Evolutionary conservation across 148 eudicot species (phyloP), one percentile per base, ranked within the genome.

Genomic region (Cornus kousa): DNA sequence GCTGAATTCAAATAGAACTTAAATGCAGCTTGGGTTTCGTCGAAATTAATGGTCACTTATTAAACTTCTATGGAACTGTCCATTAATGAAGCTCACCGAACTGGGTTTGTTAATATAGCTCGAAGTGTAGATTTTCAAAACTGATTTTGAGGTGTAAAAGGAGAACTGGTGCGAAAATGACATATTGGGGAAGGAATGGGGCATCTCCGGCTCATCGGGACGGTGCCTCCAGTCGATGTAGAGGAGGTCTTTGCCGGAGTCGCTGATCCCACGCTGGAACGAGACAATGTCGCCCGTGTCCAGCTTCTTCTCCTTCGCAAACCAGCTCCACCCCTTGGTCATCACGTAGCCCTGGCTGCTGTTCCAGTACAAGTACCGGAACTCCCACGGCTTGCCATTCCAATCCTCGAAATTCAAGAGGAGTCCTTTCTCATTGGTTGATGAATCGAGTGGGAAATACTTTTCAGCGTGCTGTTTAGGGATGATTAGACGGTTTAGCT

Each of bases 311-410:
- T 93, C 97, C 85, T 93, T 93, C 13, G 91, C 97, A 77, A 93
- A 93, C 1, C 97, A 87, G 76, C 90, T 86, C 97, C 97, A 93
- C 0, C 97, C 97, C 82, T 91, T 93, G 7, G 97, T 93, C 92
- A 93, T 90, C 8, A 93, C 97, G 72, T 91, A 93, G 85, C 97
- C 91, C 71, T 93, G 97, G 81, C 97, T 93, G 80, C 97, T 93
- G 72, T 91, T 91, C 97, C 97, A 93, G 78, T 93, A 93, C 0
- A 93, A 93, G 79, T 93, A 93, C 23, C 95, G 77, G 78, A 93
- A 93, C 20, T 93, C 43, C 97, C 97, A 93, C 2, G 89, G 82
- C 79, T 93, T 93, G 8, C 97, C 97, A 5, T 79, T 86, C 1
- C 90, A 70, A 77, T 93, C 97, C 77, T 93, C 93, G 53, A 93